Percentiles rank a stretch among this genome's conserved stretches.
Evolutionary conservation across 441 rosid species (phyloP).

Genomic region (Breynia disticha): DNA sequence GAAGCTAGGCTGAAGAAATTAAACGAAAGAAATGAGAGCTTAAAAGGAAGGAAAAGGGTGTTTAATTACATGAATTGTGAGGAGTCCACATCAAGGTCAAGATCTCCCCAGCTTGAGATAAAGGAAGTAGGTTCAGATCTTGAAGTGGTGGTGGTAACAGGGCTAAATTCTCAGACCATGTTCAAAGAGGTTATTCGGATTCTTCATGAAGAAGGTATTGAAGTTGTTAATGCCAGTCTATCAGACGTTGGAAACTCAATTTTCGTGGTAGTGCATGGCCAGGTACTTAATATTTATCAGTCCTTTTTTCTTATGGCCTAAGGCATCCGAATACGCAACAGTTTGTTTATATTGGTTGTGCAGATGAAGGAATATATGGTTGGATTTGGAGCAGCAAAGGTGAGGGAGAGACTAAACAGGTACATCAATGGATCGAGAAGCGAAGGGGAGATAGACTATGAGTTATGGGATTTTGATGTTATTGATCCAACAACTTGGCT

Average conservation of each 20-base stretch:
- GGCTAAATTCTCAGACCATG: slow-evolving; percentile 18
- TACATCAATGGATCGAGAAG: slow-evolving; percentile 19
- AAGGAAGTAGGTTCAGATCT: slow-evolving; percentile 25
- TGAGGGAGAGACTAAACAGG: slow-evolving; percentile 27
- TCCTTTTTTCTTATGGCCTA: too few species aligned
- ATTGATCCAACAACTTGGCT: not conserved
- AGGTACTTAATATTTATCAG: slow-evolving; percentile 15
- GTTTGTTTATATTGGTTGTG: not conserved
- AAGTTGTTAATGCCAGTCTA: slow-evolving; percentile 26
- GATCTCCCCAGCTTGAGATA: slow-evolving; percentile 25
- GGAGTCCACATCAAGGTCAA: slow-evolving; percentile 3
- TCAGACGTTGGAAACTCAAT: slow-evolving; percentile 21
- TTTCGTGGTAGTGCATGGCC: slow-evolving; percentile 27
- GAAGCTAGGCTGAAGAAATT: slow-evolving; percentile 21
- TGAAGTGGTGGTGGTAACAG: slow-evolving; percentile 23
- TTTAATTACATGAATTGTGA: not conserved
- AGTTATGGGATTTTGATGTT: slow-evolving; percentile 22
- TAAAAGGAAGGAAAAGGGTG: slow-evolving; percentile 23
- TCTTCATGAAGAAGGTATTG: slow-evolving; percentile 28
- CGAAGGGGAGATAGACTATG: slow-evolving; percentile 14
- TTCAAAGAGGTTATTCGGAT: slow-evolving; percentile 31
- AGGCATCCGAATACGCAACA: not conserved
- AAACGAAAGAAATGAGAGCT: slow-evolving; percentile 22
- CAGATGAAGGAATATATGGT: slow-evolving; percentile 19
- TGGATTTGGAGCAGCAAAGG: slow-evolving; percentile 20